Evolutionary conservation across 179 eudicot genomes (phyloP).

Genomic region (Beta corolliflora): DNA sequence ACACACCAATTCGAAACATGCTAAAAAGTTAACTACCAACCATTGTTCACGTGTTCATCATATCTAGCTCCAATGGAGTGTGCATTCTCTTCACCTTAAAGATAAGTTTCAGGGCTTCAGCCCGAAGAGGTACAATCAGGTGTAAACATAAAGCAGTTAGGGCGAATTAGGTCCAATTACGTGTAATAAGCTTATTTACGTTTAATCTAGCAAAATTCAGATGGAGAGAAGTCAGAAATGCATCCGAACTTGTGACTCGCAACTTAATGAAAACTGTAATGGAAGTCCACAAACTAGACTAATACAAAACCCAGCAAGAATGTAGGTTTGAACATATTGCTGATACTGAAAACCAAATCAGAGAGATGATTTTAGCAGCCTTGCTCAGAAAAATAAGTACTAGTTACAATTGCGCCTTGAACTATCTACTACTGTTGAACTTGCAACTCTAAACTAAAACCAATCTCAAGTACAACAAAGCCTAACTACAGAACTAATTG

Average conservation of each 20-base stretch:
- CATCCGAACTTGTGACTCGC: background rate
- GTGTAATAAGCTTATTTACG: too few relatives aligned
- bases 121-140: too few relatives aligned
- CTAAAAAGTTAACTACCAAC: background rate
- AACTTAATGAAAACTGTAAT: background rate
- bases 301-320: background rate
- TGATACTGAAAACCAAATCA: background rate
- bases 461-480: background rate
- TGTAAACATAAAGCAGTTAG: too few relatives aligned
- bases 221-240: too few relatives aligned
- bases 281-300: slow-evolving; percentile 1
- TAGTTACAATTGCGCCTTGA: background rate
- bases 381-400: background rate
- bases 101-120: too few relatives aligned
- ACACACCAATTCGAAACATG: background rate
- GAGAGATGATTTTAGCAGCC: background rate
- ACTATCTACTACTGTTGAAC: background rate
- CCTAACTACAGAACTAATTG: background rate
- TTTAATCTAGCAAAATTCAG: too few relatives aligned
- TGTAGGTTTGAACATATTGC: slow-evolving; percentile 1
- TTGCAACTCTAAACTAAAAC: slow-evolving; percentile 2
- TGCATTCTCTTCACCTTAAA: too few relatives aligned
- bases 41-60: background rate
- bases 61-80: background rate
- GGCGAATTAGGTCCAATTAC: too few relatives aligned